Base-by-base conservation (phyloP, 2,329 filamentous ascomycete species). In the Lasiodiplodia theobromae region DNA sequence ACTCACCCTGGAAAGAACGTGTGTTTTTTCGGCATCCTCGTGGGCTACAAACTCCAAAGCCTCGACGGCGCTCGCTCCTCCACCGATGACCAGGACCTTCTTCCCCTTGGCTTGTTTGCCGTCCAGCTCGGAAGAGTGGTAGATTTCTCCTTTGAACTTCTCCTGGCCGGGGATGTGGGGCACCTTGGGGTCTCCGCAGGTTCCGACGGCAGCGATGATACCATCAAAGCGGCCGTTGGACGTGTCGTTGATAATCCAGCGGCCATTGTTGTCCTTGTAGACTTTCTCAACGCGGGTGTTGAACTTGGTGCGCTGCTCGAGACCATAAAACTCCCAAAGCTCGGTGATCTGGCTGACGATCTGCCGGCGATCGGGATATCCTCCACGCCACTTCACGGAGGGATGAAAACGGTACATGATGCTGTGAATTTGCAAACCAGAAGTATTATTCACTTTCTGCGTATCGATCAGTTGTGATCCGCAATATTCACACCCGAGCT, bases 331-430 rank as follows among this genome's bases (percentile, higher is more conserved):
- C 72, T 92, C 85, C 92, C 92, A 96, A 0, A 96, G 81, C 69
- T 89, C 80, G 21, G 85, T 85, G 12, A 96, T 89, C 75, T 94
- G 89, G 28, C 85, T 84, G 53, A 94, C 84, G 69, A 96, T 96
- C 78, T 94, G 88, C 71, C 90, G 82, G 62, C 92, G 89, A 70
- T 90, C 86, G 0, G 93, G 93, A 74, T 96, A 96, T n/a, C 92
- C 92, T 37, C 85, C 82, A 40, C 87, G 83, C 89, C 92, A 96
- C 70, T 87, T 84, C 1, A 96, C 88, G 0, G 91, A 91, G 0
- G 93, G 93, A 72, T 95, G 92, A 77, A 96, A 97, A 25, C 93
- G 88, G 78, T 95, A 96, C 92, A 96, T 96, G 69, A 94, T 78
- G 23, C 89, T 92, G 77, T 96, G 92, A 25, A 96, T 94, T 75